Percentiles rank a stretch among this genome's conserved stretches.
Conservation (phyloP, 2,329 filamentous ascomycete species). For the Rhinocladiella similis region DNA sequence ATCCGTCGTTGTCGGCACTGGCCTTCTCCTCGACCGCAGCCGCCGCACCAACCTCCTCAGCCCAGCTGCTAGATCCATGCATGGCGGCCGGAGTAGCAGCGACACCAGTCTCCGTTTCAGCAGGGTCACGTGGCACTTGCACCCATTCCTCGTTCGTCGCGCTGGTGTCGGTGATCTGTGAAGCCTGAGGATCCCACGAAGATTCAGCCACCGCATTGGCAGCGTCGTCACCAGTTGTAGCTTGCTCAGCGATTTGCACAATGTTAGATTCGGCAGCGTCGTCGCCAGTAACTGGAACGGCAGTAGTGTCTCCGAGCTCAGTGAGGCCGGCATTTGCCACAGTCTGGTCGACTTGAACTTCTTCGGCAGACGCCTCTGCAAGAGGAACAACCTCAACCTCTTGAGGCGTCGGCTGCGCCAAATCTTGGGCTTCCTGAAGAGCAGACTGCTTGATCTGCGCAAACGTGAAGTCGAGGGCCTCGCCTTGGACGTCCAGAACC, state of each 20-base stretch:
- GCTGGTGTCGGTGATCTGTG: constrained; percentile 47
- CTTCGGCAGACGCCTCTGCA: constrained; percentile 39
- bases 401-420: constrained; percentile 25
- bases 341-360: constrained; percentile 57
- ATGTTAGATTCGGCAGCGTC: constrained; percentile 39
- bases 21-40: constrained; percentile 35
- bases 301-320: constrained; percentile 56
- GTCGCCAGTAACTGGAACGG: constrained; percentile 56
- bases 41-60: constrained; percentile 70
- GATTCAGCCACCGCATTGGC: constrained; percentile 51
- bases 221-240: constrained; percentile 41
- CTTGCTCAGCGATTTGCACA: constrained; percentile 38
- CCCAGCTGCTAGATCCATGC: constrained; percentile 69
- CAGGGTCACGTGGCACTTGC: constrained; percentile 69
- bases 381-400: constrained; percentile 48
- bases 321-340: constrained; percentile 61
- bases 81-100: constrained; percentile 60
- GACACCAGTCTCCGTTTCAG: constrained; percentile 70
- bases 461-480: constrained; percentile 55
- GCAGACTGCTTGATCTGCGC: constrained; percentile 54
- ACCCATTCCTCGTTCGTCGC: constrained; percentile 67
- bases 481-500: constrained; percentile 58
- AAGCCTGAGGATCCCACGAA: constrained; percentile 56
- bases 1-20: constrained; percentile 35
- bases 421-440: constrained; percentile 41